Conservation (phyloP, 1,284 basidiomycete genomes). For the Boletus semigastroideus region DNA sequence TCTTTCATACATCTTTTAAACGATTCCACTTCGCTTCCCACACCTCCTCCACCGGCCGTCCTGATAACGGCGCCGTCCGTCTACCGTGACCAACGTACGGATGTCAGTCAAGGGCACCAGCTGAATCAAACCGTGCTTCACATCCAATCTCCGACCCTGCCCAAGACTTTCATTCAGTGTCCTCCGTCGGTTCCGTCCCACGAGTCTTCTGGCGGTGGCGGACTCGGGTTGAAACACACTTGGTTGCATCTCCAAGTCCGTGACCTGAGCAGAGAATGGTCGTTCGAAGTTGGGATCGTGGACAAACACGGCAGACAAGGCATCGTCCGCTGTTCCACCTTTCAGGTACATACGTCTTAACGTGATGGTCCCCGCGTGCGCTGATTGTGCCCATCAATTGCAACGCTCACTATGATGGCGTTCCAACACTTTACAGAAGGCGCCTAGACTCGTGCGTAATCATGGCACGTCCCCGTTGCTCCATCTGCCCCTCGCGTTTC, state of each 20-base stretch:
- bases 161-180: conserved; percentile 68
- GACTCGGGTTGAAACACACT: conserved; percentile 67
- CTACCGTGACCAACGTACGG: conserved; percentile 26
- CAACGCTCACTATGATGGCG: conserved; percentile 7
- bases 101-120: conserved; percentile 38
- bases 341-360: conserved; percentile 57
- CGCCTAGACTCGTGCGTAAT: conserved; percentile 49
- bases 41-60: conserved; percentile 43
- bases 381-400: conserved; percentile 3
- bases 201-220: conserved; percentile 16
- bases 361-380: not conserved
- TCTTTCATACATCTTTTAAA: conserved; percentile 67
- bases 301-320: conserved; percentile 64
- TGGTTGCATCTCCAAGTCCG: conserved; percentile 79
- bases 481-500: conserved; percentile 73
- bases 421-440: conserved; percentile 43
- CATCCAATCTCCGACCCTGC: conserved; percentile 74
- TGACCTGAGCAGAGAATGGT: conserved; percentile 65
- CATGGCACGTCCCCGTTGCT: conserved; percentile 51
- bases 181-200: conserved; percentile 37
- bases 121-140: conserved; percentile 77
- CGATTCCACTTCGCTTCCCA: conserved; percentile 57
- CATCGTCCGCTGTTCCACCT: conserved; percentile 71
- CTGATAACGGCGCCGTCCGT: conserved; percentile 43
- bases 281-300: conserved; percentile 74